A percentile compares a stretch with the other conserved stretches of the same genome.
Conservation (phyloP, 352 stramenopile species). For the Globisporangium nodosum region DNA sequence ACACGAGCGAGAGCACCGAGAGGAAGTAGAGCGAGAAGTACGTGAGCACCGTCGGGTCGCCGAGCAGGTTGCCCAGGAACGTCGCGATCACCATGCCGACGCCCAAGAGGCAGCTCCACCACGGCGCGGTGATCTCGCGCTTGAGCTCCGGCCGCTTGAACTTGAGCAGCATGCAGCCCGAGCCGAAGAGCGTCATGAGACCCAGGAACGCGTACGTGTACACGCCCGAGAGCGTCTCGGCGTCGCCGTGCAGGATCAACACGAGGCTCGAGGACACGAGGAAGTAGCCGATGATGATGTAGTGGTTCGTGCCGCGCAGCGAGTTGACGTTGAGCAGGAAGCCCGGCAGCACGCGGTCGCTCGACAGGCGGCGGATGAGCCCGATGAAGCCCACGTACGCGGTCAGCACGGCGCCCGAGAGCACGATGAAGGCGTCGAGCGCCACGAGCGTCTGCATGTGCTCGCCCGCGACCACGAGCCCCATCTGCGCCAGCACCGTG, state of each 20-base stretch:
- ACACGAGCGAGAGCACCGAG: slow-evolving; percentile 72
- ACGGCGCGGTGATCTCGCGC: slow-evolving; percentile 81
- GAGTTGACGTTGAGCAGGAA: slow-evolving; percentile 82
- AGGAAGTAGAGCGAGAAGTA: slow-evolving; percentile 90
- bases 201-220: slow-evolving; percentile 95
- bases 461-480: slow-evolving; percentile 67
- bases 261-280: slow-evolving; percentile 85
- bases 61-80: slow-evolving; percentile 82
- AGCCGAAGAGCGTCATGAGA: slow-evolving; percentile 93
- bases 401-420: slow-evolving; percentile 91
- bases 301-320: slow-evolving; percentile 87
- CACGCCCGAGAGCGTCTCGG: slow-evolving; percentile 89
- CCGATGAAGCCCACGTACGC: slow-evolving; percentile 92
- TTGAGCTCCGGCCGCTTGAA: slow-evolving; percentile 91
- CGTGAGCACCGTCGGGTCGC: slow-evolving; percentile 81
- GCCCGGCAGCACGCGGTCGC: slow-evolving; percentile 81
- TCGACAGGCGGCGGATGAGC: slow-evolving; percentile 88
- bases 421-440: slow-evolving; percentile 92
- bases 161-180: slow-evolving; percentile 93
- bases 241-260: slow-evolving; percentile 88
- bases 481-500: slow-evolving; percentile 90
- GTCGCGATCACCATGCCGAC: slow-evolving; percentile 78
- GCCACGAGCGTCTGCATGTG: slow-evolving; percentile 76
- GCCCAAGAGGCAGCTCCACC: slow-evolving; percentile 82
- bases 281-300: slow-evolving; percentile 91